These are phyloP conservation scores for Ambrosiella xylebori DNA, from an alignment of 2,329 filamentous ascomycete genomes.

Conservation along the genomic window DNA sequence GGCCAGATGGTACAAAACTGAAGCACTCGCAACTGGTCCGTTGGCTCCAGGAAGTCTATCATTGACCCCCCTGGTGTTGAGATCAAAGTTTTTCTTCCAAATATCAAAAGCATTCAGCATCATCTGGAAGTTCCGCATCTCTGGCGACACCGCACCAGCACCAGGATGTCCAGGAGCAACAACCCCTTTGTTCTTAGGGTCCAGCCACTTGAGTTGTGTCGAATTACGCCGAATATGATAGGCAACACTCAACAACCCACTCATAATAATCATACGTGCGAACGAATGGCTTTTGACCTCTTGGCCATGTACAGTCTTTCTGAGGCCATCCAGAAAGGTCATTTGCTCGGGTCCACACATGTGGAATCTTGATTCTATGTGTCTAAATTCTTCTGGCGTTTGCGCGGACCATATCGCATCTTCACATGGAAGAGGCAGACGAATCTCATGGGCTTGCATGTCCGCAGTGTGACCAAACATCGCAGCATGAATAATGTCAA, in stretches of 20 bases:
- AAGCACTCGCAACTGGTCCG: conserved; percentile 58
- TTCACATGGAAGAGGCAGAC: conserved; percentile 70
- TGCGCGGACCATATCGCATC: conserved; percentile 73
- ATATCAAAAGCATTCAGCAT: conserved; percentile 67
- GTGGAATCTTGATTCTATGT: conserved; percentile 58
- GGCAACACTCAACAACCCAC: conserved; percentile 71
- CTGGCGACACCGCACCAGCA: background rate
- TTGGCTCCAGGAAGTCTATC: conserved; percentile 32
- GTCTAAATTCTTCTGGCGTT: conserved; percentile 57
- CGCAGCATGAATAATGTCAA: conserved; percentile 75
- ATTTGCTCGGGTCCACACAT: conserved; percentile 64
- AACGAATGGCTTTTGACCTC: conserved; percentile 74
- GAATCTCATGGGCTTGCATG: conserved; percentile 82
- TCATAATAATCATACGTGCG: conserved; percentile 79
- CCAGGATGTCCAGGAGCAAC: background rate
- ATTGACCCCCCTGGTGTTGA: conserved; percentile 31
- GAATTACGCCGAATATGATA: conserved; percentile 86
- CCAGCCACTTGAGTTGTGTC: conserved; percentile 66
- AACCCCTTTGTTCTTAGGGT: conserved; percentile 33
- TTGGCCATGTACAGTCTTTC: conserved; percentile 65
- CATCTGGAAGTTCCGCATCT: conserved; percentile 30
- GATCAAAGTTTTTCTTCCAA: conserved; percentile 73
- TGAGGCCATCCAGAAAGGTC: conserved; percentile 70
- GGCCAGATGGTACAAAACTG: conserved; percentile 68
- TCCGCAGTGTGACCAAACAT: conserved; percentile 86